phyloP scores from a whole-genome alignment of 2,329 filamentous ascomycete genomes.

The Didymella sp. region DNA sequence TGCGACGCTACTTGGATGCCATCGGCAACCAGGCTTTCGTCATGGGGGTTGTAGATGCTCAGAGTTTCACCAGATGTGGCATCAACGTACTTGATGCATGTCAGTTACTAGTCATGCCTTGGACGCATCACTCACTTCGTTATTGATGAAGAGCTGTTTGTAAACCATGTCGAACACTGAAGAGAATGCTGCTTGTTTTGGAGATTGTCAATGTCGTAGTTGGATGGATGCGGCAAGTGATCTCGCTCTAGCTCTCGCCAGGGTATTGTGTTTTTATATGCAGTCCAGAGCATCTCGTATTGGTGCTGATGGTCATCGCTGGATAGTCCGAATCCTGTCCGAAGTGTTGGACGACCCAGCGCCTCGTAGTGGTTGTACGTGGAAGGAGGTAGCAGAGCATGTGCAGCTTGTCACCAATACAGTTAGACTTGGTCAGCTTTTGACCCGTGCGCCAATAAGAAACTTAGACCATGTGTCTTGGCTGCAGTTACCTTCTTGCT shows the following conservation, averaged over 20 bases:
- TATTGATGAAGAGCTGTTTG: slow-evolving; percentile 38
- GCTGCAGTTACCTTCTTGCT: background rate
- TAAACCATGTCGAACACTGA: slow-evolving; percentile 20
- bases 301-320: background rate
- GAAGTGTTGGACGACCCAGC: slow-evolving; percentile 2
- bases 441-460: background rate
- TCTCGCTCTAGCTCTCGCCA: background rate
- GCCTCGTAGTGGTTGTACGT: background rate
- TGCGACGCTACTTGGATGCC: slow-evolving; percentile 32
- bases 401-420: background rate
- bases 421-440: slow-evolving; percentile 1
- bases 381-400: background rate
- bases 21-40: slow-evolving; percentile 32
- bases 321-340: background rate
- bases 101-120: background rate
- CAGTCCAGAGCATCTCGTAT: background rate
- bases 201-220: background rate
- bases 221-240: background rate
- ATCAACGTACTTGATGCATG: slow-evolving; percentile 26
- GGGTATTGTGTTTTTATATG: slow-evolving; percentile 3
- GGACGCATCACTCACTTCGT: slow-evolving; percentile 26
- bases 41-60: slow-evolving; percentile 35
- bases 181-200: background rate
- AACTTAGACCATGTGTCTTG: background rate
- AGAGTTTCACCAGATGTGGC: slow-evolving; percentile 32